A percentile compares a stretch with the other conserved stretches of the same genome.
Evolutionary conservation across 164 flowering plant species (phyloP).

Genomic region (Magnolia kwangsiensis): DNA sequence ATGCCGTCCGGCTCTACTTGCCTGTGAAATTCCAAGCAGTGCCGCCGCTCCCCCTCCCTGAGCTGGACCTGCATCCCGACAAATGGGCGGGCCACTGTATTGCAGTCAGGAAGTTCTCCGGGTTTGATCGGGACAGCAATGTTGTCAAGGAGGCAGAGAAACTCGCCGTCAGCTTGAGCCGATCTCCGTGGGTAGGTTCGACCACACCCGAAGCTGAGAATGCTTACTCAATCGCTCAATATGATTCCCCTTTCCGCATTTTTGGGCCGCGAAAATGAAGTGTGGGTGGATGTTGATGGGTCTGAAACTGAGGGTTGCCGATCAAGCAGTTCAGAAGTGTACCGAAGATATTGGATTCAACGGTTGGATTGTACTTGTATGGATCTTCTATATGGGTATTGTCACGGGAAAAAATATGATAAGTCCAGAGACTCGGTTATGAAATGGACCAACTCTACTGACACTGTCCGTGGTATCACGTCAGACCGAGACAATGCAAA

Average conservation of each 20-base stretch:
- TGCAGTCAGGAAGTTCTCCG: slow-evolving; percentile 76
- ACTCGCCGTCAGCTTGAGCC: slow-evolving; percentile 63
- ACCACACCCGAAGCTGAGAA: slow-evolving; percentile 22
- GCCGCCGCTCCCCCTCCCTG: slow-evolving; percentile 75
- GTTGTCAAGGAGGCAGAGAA: slow-evolving; percentile 64
- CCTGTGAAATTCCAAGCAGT: slow-evolving; percentile 58
- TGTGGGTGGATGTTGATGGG: slow-evolving; percentile 67
- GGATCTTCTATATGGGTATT: too few species aligned
- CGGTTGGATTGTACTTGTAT: too few species aligned
- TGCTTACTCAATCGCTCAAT: slow-evolving; percentile 87
- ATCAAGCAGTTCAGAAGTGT: slow-evolving; percentile 34
- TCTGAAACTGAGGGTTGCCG: slow-evolving; percentile 30
- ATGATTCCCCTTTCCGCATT: slow-evolving; percentile 55
- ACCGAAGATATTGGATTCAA: slow-evolving; percentile 14
- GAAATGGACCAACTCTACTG: too few species aligned
- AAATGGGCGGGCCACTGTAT: slow-evolving; percentile 47
- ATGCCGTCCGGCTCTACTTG: slow-evolving; percentile 49
- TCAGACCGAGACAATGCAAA: too few species aligned
- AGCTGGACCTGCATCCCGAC: slow-evolving; percentile 46
- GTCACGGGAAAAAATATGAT: too few species aligned
- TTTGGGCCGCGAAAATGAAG: slow-evolving; percentile 70
- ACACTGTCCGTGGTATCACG: too few species aligned
- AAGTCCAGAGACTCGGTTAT: too few species aligned
- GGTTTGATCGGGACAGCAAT: slow-evolving; percentile 63
- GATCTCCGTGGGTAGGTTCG: slow-evolving; percentile 62